Evolutionary conservation across 345 rosid species (phyloP).

Genomic region (Hypericum androsaemum): DNA sequence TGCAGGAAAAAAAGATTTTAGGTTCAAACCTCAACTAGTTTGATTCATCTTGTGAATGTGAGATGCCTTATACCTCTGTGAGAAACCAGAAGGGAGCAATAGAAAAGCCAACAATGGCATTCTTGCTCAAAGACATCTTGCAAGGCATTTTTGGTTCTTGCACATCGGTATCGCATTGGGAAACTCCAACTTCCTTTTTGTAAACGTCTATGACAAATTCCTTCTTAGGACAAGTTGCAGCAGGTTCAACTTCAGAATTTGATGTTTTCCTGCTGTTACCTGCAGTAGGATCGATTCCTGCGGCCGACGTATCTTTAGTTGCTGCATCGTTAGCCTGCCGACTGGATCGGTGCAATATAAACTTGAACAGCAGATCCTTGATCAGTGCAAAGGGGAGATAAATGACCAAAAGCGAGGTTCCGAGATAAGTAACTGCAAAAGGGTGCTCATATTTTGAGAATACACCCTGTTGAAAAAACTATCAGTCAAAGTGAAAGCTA

Average conservation of each 20-base stretch:
- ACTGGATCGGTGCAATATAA: background rate
- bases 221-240: background rate
- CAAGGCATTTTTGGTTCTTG: background rate
- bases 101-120: slow-evolving; percentile 8
- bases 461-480: slow-evolving; percentile 19
- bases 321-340: background rate
- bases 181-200: slow-evolving; percentile 9
- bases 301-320: background rate
- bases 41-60: too few relatives aligned
- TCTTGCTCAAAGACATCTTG: slow-evolving; percentile 13
- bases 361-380: slow-evolving; percentile 24
- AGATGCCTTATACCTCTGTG: slow-evolving; percentile 26
- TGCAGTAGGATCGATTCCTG: background rate
- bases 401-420: slow-evolving; percentile 27
- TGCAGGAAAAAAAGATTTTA: slow-evolving; percentile 8
- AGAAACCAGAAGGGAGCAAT: slow-evolving; percentile 39
- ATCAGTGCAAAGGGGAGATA: slow-evolving; percentile 40
- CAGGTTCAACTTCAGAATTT: slow-evolving; percentile 9
- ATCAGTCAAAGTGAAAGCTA: slow-evolving; percentile 1
- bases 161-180: background rate
- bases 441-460: slow-evolving; percentile 31
- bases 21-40: too few relatives aligned
- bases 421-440: slow-evolving; percentile 32
- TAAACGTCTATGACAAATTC: slow-evolving; percentile 8
- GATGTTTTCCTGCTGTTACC: background rate